Base-by-base conservation (phyloP, 306 rosid genomes). In the Malus orientalis region DNA sequence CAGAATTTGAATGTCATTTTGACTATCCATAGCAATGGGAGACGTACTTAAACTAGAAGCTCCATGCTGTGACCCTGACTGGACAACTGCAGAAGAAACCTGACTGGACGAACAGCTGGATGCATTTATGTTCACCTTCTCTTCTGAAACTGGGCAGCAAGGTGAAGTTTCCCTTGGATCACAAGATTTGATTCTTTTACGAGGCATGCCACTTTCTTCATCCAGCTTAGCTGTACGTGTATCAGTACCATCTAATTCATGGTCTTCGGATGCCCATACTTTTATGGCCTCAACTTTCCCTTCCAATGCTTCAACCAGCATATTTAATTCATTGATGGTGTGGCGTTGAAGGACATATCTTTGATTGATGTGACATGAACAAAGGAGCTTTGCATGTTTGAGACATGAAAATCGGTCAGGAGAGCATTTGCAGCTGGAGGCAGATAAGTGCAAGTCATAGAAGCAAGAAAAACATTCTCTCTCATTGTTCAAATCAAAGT, bases 401-500 rank as follows among this genome's bases (percentile, higher is more conserved):
- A 94, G 93, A 77, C 98, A 94, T 78, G 98, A 90, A 81, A 79
- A 94, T 74, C 75, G 82, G 60, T 86, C 85, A 18, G 89, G 97
- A 54, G 98, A 91, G 84, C 97, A 94, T 76, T 85, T 78, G 81
- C 98, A 91, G 69, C 93, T 81, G 18, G 83, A 82, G 25, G 94
- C 96, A 74, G 96, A 91, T 73, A 91, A 80, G 80, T 94, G 90
- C 74, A 94, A 85, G 85, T 94, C 98, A 70, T 91, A 94, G 85
- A 86, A 91, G 88, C 98, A 94, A 73, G 88, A 82, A 81, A 78
- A 90, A 59, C 98, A 94, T 76, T 94, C 98, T 88, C 96, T 91
- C 78, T 94, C 98, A 45, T 78, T 81, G 66, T 80, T 65, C 78
- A 83, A 70, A 80, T 91, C 98, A 45, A 84, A 86, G 76, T 90